Conservation (phyloP, 1,139 yeast species). For the Magnusiomyces ingens region DNA sequence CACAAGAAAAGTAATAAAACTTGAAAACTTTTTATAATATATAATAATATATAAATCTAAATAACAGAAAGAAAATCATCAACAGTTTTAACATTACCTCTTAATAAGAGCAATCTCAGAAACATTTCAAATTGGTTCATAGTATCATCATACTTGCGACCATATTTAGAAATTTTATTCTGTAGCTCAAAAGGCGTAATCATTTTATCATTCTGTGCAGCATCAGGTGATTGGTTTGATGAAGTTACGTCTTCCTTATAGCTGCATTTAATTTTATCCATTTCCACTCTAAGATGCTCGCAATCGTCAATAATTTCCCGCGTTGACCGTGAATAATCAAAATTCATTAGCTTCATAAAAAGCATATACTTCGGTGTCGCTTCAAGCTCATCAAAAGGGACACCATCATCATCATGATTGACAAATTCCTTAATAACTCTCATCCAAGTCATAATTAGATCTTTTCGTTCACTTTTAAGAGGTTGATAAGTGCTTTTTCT, state of each 20-base stretch:
- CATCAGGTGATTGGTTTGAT: neutral
- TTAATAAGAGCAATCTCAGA: slow-evolving; percentile 1
- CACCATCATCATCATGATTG: slow-evolving; percentile 3
- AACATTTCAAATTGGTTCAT: neutral
- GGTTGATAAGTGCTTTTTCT: neutral
- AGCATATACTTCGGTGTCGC: neutral
- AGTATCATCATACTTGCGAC: neutral
- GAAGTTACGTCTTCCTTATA: neutral
- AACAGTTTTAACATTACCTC: neutral
- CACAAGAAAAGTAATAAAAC: slow-evolving; percentile 30
- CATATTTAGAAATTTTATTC: neutral
- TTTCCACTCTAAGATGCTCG: neutral
- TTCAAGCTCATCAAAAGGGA: neutral
- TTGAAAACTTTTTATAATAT: neutral
- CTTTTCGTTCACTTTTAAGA: neutral
- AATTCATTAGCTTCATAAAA: neutral
- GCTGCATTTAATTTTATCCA: slow-evolving; percentile 1
- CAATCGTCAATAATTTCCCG: slow-evolving; percentile 1
- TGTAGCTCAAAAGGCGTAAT: neutral
- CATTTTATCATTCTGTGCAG: neutral
- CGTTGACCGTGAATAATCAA: neutral
- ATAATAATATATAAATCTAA: neutral
- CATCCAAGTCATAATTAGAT: neutral
- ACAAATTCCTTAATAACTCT: neutral
- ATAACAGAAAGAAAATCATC: neutral